Evolutionary conservation across 2,329 filamentous ascomycete genomes (phyloP).

Genomic region (Tolypocladium guangdongense): DNA sequence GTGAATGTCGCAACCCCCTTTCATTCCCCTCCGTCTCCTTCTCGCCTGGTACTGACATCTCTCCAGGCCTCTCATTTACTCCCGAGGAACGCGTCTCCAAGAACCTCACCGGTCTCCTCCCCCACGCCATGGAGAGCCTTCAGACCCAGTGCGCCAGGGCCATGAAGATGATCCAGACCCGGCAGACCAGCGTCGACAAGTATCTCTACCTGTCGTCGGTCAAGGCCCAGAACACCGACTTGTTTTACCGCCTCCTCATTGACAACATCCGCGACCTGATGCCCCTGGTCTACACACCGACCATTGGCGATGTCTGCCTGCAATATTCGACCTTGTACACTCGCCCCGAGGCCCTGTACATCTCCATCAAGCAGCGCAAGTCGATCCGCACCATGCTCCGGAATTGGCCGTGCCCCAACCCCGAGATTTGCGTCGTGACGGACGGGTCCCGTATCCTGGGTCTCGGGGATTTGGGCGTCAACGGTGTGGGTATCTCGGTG

Average conservation of each 20-base stretch:
- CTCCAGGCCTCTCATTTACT: constrained; percentile 49
- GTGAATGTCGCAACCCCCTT: not conserved
- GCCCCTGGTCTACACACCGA: constrained; percentile 78
- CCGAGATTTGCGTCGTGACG: constrained; percentile 93
- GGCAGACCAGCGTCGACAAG: constrained; percentile 64
- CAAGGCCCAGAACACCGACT: constrained; percentile 65
- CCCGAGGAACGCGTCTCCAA: constrained; percentile 52
- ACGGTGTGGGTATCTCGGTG: constrained; percentile 94
- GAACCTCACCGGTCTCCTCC: constrained; percentile 56
- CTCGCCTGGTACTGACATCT: constrained; percentile 4
- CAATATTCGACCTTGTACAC: constrained; percentile 95
- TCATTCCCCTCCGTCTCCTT: not conserved
- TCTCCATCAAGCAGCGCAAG: constrained; percentile 89
- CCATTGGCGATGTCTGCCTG: constrained; percentile 91
- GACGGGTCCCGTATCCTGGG: constrained; percentile 90
- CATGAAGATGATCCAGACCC: constrained; percentile 62
- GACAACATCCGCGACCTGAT: constrained; percentile 69
- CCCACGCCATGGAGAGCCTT: constrained; percentile 50
- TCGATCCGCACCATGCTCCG: constrained; percentile 78
- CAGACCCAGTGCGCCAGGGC: constrained; percentile 53
- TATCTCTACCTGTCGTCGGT: constrained; percentile 72
- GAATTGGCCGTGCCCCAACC: constrained; percentile 84
- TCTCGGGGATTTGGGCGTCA: constrained; percentile 89
- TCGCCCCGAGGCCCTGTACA: constrained; percentile 88
- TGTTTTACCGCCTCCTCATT: constrained; percentile 75